Conservation (phyloP, 1,284 basidiomycete species). For the Malassezia arunalokei region DNA sequence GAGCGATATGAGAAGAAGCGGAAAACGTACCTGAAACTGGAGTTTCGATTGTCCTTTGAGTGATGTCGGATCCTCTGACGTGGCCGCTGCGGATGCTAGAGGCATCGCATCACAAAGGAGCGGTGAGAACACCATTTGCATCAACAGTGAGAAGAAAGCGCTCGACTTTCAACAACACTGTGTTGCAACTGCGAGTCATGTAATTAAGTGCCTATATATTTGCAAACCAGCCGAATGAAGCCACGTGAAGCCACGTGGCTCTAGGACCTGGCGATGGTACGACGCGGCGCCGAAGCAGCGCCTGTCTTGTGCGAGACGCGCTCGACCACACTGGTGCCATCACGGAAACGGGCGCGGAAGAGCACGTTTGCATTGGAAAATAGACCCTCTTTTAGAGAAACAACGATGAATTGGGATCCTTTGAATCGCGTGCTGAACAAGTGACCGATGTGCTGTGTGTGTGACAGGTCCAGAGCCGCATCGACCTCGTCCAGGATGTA, state of each 20-base stretch:
- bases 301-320: constrained; percentile 20
- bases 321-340: constrained; percentile 82
- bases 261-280: constrained; percentile 25
- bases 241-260: neutral
- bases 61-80: neutral
- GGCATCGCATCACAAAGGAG: constrained; percentile 10
- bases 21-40: constrained; percentile 5
- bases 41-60: neutral
- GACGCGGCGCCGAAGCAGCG: neutral
- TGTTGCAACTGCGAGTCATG: neutral
- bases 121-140: constrained; percentile 12
- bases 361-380: constrained; percentile 97
- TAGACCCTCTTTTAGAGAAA: constrained; percentile 81
- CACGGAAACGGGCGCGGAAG: constrained; percentile 80
- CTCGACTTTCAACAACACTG: neutral
- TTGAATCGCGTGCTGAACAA: constrained; percentile 94
- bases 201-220: neutral
- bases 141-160: neutral
- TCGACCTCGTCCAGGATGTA: constrained; percentile 99
- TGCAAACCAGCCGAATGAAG: neutral
- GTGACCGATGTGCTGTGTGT: constrained; percentile 90
- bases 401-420: constrained; percentile 94
- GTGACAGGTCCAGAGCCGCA: constrained; percentile 84
- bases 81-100: neutral
- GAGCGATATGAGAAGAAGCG: neutral